Base-by-base conservation (phyloP, 805 yeast species). In the Clavispora carvajalis region DNA sequence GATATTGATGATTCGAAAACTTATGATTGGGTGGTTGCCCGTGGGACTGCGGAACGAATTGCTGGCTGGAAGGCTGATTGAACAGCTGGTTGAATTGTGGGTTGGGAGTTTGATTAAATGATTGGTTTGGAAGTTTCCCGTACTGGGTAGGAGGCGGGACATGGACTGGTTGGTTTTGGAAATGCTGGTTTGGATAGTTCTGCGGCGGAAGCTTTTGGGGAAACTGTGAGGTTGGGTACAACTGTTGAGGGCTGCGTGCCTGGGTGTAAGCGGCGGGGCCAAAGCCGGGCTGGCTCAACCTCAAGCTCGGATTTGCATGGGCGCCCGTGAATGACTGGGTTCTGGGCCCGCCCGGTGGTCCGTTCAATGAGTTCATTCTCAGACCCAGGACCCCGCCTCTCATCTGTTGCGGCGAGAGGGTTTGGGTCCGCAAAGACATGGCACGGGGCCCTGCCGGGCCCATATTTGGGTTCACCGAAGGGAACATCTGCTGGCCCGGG, bases 341-440 rank as follows among this genome's bases (percentile, higher is more conserved):
- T 21, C 40, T 26, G 18, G 33, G 37, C 2, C 39, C 45, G n/a
- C 11, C 22, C 9, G 29, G 29, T 7, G 29, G 7, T 6, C 34
- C 26, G 24, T 38, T 47, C 18, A 49, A 39, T 9, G 53, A 49
- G 22, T 49, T 47, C 4, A 49, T 39, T n/a, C 51, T 21, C 1
- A 43, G 29, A 3, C 47, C 51, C 12, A 39, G 41, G 2, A 34
- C 30, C 9, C 33, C 39, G 16, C 41, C 43, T 12, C 49, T 16
- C 16, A 38, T 16, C 6, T 15, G 15, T 22, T 36, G 38, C 2
- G 29, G 35, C 7, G 36, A 28, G 12, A 28, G 10, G 10, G 19
- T 26, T 15, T 24, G 34, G 1, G 26, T 6, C 9, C 38, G 12
- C 15, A 36, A 12, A 7, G 38, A 36, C 34, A 26, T 26, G 13